Conservation (phyloP, 2,329 filamentous ascomycete species). For the Fusarium oxysporum region DNA sequence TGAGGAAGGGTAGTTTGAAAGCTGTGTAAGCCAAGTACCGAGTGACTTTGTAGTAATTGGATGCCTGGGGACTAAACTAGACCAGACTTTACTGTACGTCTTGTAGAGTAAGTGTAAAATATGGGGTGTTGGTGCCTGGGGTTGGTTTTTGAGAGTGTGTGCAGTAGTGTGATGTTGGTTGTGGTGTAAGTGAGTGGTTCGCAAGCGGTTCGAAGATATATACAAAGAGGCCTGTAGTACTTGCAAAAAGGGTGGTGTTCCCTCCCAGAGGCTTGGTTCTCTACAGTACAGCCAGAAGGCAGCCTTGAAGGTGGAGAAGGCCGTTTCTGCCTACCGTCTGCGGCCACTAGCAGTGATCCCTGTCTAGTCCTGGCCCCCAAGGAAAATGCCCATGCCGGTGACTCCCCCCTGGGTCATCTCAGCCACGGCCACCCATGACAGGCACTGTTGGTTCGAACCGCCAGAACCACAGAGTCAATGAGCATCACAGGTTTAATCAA, state of each 20-base stretch:
- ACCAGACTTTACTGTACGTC: not conserved
- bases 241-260: constrained; percentile 26
- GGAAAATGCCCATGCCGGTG: constrained; percentile 37
- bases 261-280: constrained; percentile 37
- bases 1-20: constrained; percentile 28
- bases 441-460: not conserved
- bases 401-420: constrained; percentile 37
- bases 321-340: constrained; percentile 45
- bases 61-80: constrained; percentile 37
- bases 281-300: not conserved
- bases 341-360: constrained; percentile 30
- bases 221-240: constrained; percentile 13
- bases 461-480: not conserved
- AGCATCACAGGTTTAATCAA: not conserved
- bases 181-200: constrained; percentile 24
- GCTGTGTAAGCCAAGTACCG: constrained; percentile 28
- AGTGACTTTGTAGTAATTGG: constrained; percentile 11
- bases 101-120: constrained; percentile 32
- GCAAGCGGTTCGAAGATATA: constrained; percentile 39
- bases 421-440: constrained; percentile 23
- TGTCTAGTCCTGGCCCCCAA: constrained; percentile 20
- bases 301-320: constrained; percentile 35
- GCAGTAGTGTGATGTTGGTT: not conserved
- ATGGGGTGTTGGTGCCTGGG: constrained; percentile 39
- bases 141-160: constrained; percentile 8